Evolutionary conservation across 2,329 filamentous ascomycete genomes (phyloP).

Genomic region (Uncinocarpus reesii): DNA sequence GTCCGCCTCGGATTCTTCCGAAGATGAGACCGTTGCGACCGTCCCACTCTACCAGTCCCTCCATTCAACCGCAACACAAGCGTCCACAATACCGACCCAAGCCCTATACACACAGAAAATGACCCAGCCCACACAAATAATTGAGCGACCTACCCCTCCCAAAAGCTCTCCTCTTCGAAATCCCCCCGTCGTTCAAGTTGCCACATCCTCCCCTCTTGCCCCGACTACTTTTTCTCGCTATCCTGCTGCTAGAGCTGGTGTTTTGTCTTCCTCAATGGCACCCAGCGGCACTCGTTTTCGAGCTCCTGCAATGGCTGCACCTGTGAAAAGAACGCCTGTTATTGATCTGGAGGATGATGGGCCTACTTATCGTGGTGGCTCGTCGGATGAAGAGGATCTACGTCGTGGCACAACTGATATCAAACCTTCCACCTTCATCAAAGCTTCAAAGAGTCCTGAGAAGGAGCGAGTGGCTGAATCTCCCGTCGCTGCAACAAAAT

Average conservation of each 20-base stretch:
- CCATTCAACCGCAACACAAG: slow-evolving; percentile 23
- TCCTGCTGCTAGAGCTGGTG: slow-evolving; percentile 29
- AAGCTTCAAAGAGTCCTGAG: slow-evolving; percentile 32
- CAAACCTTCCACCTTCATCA: slow-evolving; percentile 48
- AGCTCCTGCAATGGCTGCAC: slow-evolving; percentile 37
- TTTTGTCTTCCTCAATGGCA: slow-evolving; percentile 56
- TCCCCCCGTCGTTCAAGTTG: slow-evolving; percentile 59
- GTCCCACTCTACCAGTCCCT: slow-evolving; percentile 32
- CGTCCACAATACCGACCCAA: slow-evolving; percentile 39
- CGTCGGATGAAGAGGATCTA: slow-evolving; percentile 51
- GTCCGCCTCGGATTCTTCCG: slow-evolving; percentile 26
- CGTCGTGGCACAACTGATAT: slow-evolving; percentile 46
- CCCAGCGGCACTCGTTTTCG: slow-evolving; percentile 65
- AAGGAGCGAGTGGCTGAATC: slow-evolving; percentile 34
- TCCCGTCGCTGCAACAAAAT: slow-evolving; percentile 28
- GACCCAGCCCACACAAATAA: slow-evolving; percentile 54
- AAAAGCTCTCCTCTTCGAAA: slow-evolving; percentile 24
- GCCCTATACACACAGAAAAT: slow-evolving; percentile 37
- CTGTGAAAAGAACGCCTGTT: slow-evolving; percentile 32
- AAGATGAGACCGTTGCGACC: slow-evolving; percentile 42
- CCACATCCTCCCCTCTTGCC: slow-evolving; percentile 75
- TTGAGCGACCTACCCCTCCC: slow-evolving; percentile 35
- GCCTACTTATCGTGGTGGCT: slow-evolving; percentile 51
- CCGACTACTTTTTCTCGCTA: slow-evolving; percentile 33
- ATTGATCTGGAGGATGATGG: slow-evolving; percentile 46